Evolutionary conservation across 768 basidiomycete genomes (phyloP).

Genomic region (Amanita pseudoporphyria): DNA sequence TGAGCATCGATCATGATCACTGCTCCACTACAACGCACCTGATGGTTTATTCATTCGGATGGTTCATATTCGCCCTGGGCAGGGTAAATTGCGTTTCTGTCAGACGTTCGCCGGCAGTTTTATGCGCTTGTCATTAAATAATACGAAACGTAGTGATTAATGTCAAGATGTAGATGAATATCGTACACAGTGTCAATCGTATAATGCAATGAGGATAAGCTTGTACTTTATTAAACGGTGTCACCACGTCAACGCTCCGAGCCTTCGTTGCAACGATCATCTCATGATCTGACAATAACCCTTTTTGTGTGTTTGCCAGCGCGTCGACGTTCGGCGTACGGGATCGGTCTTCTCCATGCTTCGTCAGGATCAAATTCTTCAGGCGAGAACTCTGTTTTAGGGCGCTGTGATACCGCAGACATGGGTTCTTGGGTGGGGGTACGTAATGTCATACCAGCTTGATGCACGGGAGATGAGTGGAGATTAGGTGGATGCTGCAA

Average conservation of each 20-base stretch:
- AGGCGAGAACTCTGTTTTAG: slow-evolving; percentile 27
- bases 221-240: neutral
- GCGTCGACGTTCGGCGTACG: slow-evolving; percentile 62
- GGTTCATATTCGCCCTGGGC: neutral
- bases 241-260: neutral
- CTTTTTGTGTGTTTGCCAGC: slow-evolving; percentile 76
- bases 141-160: neutral
- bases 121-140: neutral
- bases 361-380: slow-evolving; percentile 61
- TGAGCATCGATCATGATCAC: slow-evolving; percentile 6
- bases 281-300: slow-evolving; percentile 45
- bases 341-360: slow-evolving; percentile 63
- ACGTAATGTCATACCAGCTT: slow-evolving; percentile 28
- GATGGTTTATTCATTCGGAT: neutral
- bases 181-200: slow-evolving; percentile 1
- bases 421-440: slow-evolving; percentile 36
- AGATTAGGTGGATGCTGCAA: slow-evolving; percentile 21
- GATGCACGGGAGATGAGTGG: slow-evolving; percentile 24
- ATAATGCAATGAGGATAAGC: neutral
- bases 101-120: neutral
- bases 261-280: slow-evolving; percentile 1
- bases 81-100: neutral
- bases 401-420: slow-evolving; percentile 21
- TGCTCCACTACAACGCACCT: neutral
- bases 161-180: slow-evolving; percentile 3